Evolutionary conservation across 2,329 filamentous ascomycete species (phyloP), one percentile per base, ranked within the genome.

Genomic region (Colletotrichum costaricense): DNA sequence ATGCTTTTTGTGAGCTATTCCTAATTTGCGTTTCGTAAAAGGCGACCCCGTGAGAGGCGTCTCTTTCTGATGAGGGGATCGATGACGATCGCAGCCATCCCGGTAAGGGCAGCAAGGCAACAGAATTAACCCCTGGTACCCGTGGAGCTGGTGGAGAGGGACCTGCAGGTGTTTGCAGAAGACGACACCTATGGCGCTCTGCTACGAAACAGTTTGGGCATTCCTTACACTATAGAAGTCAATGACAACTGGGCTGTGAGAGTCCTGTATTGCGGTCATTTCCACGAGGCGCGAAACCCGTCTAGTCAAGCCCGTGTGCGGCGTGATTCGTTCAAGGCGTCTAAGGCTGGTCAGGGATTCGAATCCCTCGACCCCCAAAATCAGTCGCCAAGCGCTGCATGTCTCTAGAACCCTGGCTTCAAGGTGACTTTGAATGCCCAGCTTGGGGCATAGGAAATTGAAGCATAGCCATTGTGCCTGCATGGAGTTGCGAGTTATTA

Each of bases 351-450:
- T 46, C 59, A 69, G 42, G 65, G 59, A 28, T 63, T 3, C 19
- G 64, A 67, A 71, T 72, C 65, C 64, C 14, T 64, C 30, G 2
- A 7, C 8, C n/a, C n/a, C 28, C 62, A 26, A 38, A 16, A 12
- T 55, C 14, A n/a, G 1, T 7, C 30, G 22, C 22, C 22, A 65
- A 42, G 12, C 49, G n/a, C 63, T 56, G 12, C 8, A 56, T 56
- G 49, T 52, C 49, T 55, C 46, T 14, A 4, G n/a, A 16, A 42
- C 6, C 16, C 38, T 42, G 14, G 38, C 16, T 42, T 7, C 2
- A 42, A 22, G 16, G 24, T 26, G 19, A 24, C 19, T 24, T 42
- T 55, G 49, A 19, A 55, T 14, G 28, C 24, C 9, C 38, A 19
- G 38, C 16, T 42, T 42, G 16, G 38, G 38, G 38, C 38, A 14